Conservation (phyloP, 345 rosid genomes). For the Nasturtium officinale region DNA sequence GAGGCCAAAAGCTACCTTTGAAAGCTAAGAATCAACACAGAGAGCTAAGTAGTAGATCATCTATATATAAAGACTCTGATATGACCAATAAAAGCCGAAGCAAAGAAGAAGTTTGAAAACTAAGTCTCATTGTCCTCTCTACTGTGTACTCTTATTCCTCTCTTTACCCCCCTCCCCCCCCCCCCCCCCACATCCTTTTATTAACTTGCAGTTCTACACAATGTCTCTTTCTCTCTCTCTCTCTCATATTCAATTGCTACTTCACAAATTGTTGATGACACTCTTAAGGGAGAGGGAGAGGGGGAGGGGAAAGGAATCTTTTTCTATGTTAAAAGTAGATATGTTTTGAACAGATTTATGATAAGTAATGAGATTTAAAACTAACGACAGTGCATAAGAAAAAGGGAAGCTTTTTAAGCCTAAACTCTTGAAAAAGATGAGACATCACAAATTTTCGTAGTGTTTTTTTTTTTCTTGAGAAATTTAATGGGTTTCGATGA, state of each 20-base stretch:
- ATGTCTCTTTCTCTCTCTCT: constrained; percentile 24
- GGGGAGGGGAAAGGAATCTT: constrained; percentile 32
- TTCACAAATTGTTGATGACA: constrained; percentile 26
- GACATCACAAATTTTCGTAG: constrained; percentile 28
- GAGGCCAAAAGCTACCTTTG: constrained; percentile 44
- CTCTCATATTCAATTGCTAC: constrained; percentile 37
- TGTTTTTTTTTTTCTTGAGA: neutral
- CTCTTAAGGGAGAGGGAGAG: constrained; percentile 27
- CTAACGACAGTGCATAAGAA: constrained; percentile 37
- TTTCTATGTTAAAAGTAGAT: constrained; percentile 43
- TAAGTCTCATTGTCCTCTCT: constrained; percentile 48
- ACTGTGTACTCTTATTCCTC: constrained; percentile 36
- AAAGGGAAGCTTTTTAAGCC: constrained; percentile 32
- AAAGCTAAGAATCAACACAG: constrained; percentile 42
- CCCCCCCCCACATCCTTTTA: constrained; percentile 43
- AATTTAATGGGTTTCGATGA: constrained; percentile 24
- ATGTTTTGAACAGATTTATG: constrained; percentile 39
- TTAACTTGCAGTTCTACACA: constrained; percentile 43
- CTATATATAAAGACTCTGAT: constrained; percentile 35
- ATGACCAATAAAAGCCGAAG: constrained; percentile 41
- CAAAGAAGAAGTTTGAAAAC: constrained; percentile 44
- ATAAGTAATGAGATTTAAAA: constrained; percentile 44
- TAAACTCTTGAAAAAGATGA: constrained; percentile 39
- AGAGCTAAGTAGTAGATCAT: constrained; percentile 39
- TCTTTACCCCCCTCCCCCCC: constrained; percentile 43